Percentiles rank a stretch among this genome's conserved stretches.
Conservation (phyloP, 257 asterid genomes). For the Capsicum pubescens region DNA sequence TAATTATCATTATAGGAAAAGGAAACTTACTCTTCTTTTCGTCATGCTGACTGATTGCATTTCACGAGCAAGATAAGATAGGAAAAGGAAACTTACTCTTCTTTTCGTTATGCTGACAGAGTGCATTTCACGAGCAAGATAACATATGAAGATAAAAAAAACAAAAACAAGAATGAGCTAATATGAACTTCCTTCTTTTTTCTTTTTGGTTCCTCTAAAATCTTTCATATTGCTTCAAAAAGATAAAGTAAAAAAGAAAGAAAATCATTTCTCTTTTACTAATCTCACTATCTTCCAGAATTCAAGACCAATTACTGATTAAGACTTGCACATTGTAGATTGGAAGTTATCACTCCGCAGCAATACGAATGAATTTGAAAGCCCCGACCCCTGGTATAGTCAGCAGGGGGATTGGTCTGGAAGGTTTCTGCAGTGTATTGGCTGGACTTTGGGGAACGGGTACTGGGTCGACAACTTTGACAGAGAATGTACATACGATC, state of each 20-base stretch:
- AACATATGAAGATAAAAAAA: background rate
- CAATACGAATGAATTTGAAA: constrained; percentile 64
- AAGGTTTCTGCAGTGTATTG: constrained; percentile 90
- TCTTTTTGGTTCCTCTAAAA: background rate
- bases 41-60: background rate
- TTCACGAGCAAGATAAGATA: background rate
- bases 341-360: constrained; percentile 85
- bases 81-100: background rate
- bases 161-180: background rate
- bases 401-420: constrained; percentile 90
- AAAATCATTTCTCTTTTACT: background rate
- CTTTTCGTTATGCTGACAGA: background rate
- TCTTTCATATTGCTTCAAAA: background rate
- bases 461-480: constrained; percentile 88
- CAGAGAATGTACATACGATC: constrained; percentile 86
- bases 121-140: background rate
- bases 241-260: background rate
- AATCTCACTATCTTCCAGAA: background rate
- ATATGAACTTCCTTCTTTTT: background rate
- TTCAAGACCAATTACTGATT: background rate
- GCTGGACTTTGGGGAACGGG: constrained; percentile 99
- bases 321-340: constrained; percentile 46
- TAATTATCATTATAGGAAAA: background rate
- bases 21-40: background rate
- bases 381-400: constrained; percentile 91